Percentiles rank a stretch among this genome's conserved stretches.
Conservation (phyloP, 2,329 filamentous ascomycete species). For the Colletotrichum simmondsii region DNA sequence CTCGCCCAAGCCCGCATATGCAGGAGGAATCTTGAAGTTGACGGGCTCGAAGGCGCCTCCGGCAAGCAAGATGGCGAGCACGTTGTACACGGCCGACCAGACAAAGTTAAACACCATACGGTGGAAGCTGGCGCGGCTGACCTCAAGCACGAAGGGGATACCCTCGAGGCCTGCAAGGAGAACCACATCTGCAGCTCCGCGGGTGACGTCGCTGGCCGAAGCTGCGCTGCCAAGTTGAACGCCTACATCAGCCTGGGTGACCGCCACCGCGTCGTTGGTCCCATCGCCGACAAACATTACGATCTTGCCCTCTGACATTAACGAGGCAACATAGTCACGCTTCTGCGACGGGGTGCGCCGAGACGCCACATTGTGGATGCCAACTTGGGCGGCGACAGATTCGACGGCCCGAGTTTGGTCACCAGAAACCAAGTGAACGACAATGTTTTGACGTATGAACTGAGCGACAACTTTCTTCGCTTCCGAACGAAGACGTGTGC, state of each 20-base stretch:
- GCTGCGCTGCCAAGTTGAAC: slow-evolving; percentile 63
- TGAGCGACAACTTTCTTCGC: slow-evolving; percentile 54
- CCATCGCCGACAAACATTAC: slow-evolving; percentile 73
- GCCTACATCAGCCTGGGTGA: slow-evolving; percentile 70
- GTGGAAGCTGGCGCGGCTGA: slow-evolving; percentile 48
- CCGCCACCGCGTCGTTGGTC: slow-evolving; percentile 71
- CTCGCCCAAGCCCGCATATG: slow-evolving; percentile 70
- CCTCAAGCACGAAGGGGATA: slow-evolving; percentile 61
- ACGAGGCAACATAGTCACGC: slow-evolving; percentile 57
- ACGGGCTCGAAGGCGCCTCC: slow-evolving; percentile 64
- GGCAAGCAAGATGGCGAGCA: slow-evolving; percentile 69
- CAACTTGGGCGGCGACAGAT: slow-evolving; percentile 55
- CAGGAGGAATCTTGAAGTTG: slow-evolving; percentile 59
- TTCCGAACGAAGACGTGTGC: slow-evolving; percentile 46
- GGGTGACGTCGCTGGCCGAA: slow-evolving; percentile 62
- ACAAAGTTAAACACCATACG: slow-evolving; percentile 70
- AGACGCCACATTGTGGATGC: slow-evolving; percentile 52
- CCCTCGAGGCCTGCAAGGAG: slow-evolving; percentile 63
- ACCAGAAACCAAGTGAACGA: slow-evolving; percentile 66
- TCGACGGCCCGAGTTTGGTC: slow-evolving; percentile 62
- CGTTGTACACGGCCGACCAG: slow-evolving; percentile 72
- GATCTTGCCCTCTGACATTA: slow-evolving; percentile 43
- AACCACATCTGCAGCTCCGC: slow-evolving; percentile 66
- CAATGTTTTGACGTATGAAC: slow-evolving; percentile 59
- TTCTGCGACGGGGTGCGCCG: slow-evolving; percentile 65